Evolutionary conservation across 2,329 filamentous ascomycete species (phyloP), one percentile per base, ranked within the genome.

Genomic region (Fusarium sp.): DNA sequence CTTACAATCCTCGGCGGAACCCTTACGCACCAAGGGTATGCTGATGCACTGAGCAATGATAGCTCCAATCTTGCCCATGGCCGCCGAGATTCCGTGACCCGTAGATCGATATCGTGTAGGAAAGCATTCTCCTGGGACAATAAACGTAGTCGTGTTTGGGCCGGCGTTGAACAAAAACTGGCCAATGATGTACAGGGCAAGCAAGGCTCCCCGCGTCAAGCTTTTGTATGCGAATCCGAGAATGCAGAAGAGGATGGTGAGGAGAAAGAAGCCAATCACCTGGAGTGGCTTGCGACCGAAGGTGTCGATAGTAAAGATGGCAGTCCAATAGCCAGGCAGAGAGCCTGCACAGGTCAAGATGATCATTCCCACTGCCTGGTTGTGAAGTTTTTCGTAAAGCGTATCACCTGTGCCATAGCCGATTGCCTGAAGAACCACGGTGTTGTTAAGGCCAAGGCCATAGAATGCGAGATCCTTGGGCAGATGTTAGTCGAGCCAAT

Each of bases 281-380:
- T 94, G 94, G 29, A 97, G 91, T 1, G 93, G 88, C 82, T 94
- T 95, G 69, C 94, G 92, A 11, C 94, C 94, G 18, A 95, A 76
- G 1, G 89, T 94, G 81, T 96, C 94, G 69, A 95, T 90, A 1
- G 90, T 91, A 14, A 92, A 86, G 31, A 95, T 89, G 2, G 93
- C 93, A 11, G 92, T 88, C 93, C 93, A 95, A 84, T 95, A 96
- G 14, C 94, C 94, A 0, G 94, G 94, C 6, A 96, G 90, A 16
- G 93, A 91, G 40, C 94, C 94, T 7, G 94, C 94, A 76, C 92
- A 94, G 68, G 93, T 89, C 33, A 96, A 83, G 70, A 96, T 94
- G 65, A 96, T 88, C 81, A 94, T 94, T 8, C 94, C 94, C 2
- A 94, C 88, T 10, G 94, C 92, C 65, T 91, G 91, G 80, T 94